Evolutionary conservation across 1,139 yeast species (phyloP), one percentile per base, ranked within the genome.

Genomic region (Candida frijolesensis): DNA sequence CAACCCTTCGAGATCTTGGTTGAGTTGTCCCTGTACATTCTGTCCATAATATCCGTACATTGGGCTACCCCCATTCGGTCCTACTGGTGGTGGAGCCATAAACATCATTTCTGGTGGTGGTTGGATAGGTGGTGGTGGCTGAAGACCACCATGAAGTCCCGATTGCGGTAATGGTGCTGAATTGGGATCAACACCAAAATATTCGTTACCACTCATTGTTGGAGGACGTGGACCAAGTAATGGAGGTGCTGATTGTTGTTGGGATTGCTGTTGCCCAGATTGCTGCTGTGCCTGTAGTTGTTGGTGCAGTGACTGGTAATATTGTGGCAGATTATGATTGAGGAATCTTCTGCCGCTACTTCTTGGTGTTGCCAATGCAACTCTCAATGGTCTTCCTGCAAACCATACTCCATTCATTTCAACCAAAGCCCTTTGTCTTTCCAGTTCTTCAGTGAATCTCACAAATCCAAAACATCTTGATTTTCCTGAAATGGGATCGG

Each of bases 381-480:
- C 89, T 58, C 92, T 71, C 45, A 87, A 76, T 3, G 90, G 88
- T 57, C 92, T 72, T 9, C 92, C 92, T 34, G 88, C 86, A 63
- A 87, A 78, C 77, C 86, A 79, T 34, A 79, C 84, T 6, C 92
- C 91, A 63, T 85, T 85, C 90, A 87, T 85, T 60, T 85, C 90
- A 29, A 74, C 64, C 52, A 87, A 67, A 0, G 92, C 88, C 45
- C 84, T 70, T 54, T 81, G 82, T 58, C 88, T 81, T 57, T 85
- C 91, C 45, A 67, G 75, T 52, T 82, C 87, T 57, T 79, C 82
- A 16, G 83, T 72, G 59, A 87, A 87, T 56, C 88, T 76, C 33
- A 86, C 89, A 72, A 87, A 87, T 1, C 94, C 94, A 66, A 85
- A 87, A 54, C 92, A 87, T 60, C 89, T 78, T 8, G 88, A 80